These are phyloP conservation scores for Alternaria brassicae DNA, from an alignment of 2,329 filamentous ascomycete genomes.

Conservation along the genomic window DNA sequence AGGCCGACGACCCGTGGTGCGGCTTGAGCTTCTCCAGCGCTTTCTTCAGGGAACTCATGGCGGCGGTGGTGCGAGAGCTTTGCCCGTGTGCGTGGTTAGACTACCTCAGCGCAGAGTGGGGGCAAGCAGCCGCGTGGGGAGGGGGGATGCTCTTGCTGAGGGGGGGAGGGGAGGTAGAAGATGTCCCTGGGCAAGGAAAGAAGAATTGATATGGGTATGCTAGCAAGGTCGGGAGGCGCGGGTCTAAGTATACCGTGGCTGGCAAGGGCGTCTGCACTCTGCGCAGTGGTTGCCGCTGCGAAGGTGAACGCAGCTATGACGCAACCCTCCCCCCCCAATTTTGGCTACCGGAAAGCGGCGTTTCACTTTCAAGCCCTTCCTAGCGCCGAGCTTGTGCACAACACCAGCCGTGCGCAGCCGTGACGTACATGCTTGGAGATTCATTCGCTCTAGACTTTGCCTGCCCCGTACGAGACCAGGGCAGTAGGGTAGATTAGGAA, in stretches of 20 bases:
- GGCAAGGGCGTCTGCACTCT: background rate
- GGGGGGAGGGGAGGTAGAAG: background rate
- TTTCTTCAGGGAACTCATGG: slow-evolving; percentile 55
- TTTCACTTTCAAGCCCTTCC: slow-evolving; percentile 2
- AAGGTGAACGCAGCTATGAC: slow-evolving; percentile 15
- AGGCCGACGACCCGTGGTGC: slow-evolving; percentile 39
- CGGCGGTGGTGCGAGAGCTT: slow-evolving; percentile 23
- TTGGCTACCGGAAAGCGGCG: background rate
- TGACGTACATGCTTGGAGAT: slow-evolving; percentile 13
- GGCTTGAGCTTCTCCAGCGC: slow-evolving; percentile 55
- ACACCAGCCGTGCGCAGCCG: slow-evolving; percentile 10
- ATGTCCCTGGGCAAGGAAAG: background rate
- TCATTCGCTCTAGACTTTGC: slow-evolving; percentile 4
- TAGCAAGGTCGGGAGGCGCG: background rate
- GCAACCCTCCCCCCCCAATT: slow-evolving; percentile 5
- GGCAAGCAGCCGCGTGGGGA: slow-evolving; percentile 32
- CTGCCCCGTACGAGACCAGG: background rate
- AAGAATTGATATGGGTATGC: background rate
- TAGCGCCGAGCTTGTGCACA: slow-evolving; percentile 9
- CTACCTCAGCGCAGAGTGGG: slow-evolving; percentile 36
- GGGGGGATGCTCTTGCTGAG: slow-evolving; percentile 13
- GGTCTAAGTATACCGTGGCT: slow-evolving; percentile 10
- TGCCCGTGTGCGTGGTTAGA: slow-evolving; percentile 37
- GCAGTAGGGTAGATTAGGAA: background rate
- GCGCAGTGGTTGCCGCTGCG: background rate